phyloP scores from a whole-genome alignment of 1,284 basidiomycete species.

The Boletus mariae region DNA sequence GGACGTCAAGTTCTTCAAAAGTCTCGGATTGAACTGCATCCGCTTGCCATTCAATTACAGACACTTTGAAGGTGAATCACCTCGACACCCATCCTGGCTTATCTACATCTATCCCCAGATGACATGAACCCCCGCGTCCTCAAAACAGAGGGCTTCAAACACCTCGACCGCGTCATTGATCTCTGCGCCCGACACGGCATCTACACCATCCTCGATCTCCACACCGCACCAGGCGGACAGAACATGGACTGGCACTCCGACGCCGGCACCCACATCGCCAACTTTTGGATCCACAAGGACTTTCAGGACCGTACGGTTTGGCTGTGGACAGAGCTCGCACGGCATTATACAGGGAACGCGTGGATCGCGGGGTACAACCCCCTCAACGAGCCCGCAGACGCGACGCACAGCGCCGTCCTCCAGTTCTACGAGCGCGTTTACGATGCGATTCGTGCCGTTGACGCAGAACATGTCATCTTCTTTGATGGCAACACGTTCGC shows the following conservation, averaged over 20 bases:
- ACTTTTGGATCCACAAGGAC: constrained; percentile 73
- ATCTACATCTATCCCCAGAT: constrained; percentile 34
- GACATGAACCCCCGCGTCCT: constrained; percentile 63
- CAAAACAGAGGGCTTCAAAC: constrained; percentile 58
- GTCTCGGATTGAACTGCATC: constrained; percentile 68
- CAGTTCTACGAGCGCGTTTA: constrained; percentile 62
- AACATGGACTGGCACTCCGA: constrained; percentile 57
- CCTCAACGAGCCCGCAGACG: constrained; percentile 74
- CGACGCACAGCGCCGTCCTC: constrained; percentile 48
- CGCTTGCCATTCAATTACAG: constrained; percentile 65
- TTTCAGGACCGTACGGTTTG: constrained; percentile 70
- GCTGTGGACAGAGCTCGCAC: constrained; percentile 68
- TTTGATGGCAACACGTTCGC: constrained; percentile 74
- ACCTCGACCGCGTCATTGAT: constrained; percentile 57
- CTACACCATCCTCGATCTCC: constrained; percentile 61
- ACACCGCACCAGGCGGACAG: constrained; percentile 59
- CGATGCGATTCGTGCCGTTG: constrained; percentile 62
- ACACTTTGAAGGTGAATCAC: constrained; percentile 54
- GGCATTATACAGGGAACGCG: constrained; percentile 59
- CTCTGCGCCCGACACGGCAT: constrained; percentile 57
- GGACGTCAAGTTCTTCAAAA: constrained; percentile 70
- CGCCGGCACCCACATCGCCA: constrained; percentile 50
- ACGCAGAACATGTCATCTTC: constrained; percentile 62
- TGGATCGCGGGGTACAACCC: constrained; percentile 76
- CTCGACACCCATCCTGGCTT: neutral